Base-by-base conservation (phyloP, 2,329 filamentous ascomycete genomes). In the Tolypocladium endophyticum region DNA sequence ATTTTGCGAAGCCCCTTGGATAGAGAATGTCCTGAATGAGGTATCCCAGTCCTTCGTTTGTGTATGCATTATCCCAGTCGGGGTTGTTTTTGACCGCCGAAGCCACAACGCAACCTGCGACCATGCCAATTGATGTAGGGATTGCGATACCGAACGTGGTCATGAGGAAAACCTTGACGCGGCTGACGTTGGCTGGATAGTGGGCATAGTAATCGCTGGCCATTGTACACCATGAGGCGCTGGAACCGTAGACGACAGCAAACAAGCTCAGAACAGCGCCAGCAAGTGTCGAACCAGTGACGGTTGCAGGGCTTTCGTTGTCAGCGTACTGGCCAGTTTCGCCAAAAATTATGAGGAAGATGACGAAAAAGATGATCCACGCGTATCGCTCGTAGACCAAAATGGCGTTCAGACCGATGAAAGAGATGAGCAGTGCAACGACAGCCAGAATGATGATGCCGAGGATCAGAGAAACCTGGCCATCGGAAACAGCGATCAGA, bases 361-460 rank as follows among this genome's bases (percentile, higher is more conserved):
- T 75, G 58, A 75, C 68, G 58, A 79, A 74, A 62, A 79, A 74
- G 41, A 73, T 61, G 23, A 81, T 70, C 73, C 80, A 81, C 28
- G 79, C 77, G 65, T 77, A 80, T 56, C 76, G 73, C 65, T 82
- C 79, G 62, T 80, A 82, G 7, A 74, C 62, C 61, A 82, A 74
- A 52, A 83, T 73, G 25, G 74, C 72, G 63, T 73, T 74, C 64
- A 81, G 76, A 0, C 81, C 81, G 56, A 80, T 74, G 64, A 83
- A 79, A 1, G 79, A 80, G 28, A 84, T 75, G 55, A 80, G 60
- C 50, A 83, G 74, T 6, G 77, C 76, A 23, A 80, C 68, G 16
- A 83, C 67, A 9, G 75, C 76, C 25, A 81, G 75, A 47, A 84
- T 76, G 60, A 82, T 73, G 58, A 85, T 81, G 18, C 81, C 80